Conservation (phyloP, 306 rosid genomes). For the Cyclanthera cordifolia region DNA sequence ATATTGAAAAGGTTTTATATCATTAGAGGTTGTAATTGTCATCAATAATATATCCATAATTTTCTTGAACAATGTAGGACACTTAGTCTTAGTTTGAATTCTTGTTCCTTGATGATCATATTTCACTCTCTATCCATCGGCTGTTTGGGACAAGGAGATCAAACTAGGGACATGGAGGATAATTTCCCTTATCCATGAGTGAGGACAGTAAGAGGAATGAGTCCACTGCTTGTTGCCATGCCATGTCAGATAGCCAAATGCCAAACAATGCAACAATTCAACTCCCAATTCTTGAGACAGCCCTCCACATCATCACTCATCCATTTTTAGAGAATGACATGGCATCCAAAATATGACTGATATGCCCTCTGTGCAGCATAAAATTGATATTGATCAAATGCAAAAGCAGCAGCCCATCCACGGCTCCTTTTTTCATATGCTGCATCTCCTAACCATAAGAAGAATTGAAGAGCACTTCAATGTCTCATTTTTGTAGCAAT, state of each 20-base stretch:
- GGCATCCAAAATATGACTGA: constrained; percentile 25
- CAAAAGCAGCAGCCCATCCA: constrained; percentile 20
- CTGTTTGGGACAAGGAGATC: too few relatives aligned
- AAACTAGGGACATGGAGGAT: too few relatives aligned
- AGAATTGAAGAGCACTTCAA: too few relatives aligned
- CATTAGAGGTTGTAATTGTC: too few relatives aligned
- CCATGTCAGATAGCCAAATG: constrained; percentile 22
- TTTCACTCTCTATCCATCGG: too few relatives aligned
- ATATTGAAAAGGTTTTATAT: too few relatives aligned
- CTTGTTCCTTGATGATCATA: too few relatives aligned
- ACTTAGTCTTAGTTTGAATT: too few relatives aligned
- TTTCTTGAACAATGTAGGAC: too few relatives aligned
- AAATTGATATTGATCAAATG: constrained; percentile 11
- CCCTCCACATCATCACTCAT: constrained; percentile 18
- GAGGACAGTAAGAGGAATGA: constrained; percentile 40
- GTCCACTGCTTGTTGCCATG: constrained; percentile 34
- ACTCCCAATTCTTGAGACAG: constrained; percentile 24
- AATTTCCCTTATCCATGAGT: too few relatives aligned
- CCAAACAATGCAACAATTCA: constrained; percentile 20
- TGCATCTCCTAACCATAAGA: not conserved
- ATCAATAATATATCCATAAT: too few relatives aligned
- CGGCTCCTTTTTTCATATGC: not conserved
- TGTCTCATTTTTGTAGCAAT: not conserved
- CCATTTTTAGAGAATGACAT: constrained; percentile 15
- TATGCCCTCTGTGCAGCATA: constrained; percentile 19